phyloP scores from a whole-genome alignment of 202 grass and related monocot species.

The Panicum virgatum region DNA sequence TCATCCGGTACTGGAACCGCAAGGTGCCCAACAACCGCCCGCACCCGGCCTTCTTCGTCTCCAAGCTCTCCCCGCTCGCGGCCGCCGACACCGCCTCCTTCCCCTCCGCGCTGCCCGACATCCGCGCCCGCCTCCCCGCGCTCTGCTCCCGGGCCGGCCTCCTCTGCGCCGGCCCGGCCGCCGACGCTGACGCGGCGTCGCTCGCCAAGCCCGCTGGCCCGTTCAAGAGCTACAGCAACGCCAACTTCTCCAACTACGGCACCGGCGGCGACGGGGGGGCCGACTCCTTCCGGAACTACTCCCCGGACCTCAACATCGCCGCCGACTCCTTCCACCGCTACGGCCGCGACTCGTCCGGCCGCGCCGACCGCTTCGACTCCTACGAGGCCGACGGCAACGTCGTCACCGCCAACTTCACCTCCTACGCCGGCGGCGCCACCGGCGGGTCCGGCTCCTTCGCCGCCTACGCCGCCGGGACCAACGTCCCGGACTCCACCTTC shows the following conservation, averaged over 20 bases:
- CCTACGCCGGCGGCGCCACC: conserved; percentile 62
- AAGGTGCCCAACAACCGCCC: conserved; percentile 84
- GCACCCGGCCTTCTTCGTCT: conserved; percentile 81
- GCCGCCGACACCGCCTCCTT: conserved; percentile 62
- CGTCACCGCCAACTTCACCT: conserved; percentile 75
- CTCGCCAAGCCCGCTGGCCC: background rate
- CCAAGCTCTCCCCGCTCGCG: conserved; percentile 81
- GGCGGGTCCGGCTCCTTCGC: conserved; percentile 58
- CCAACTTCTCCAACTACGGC: conserved; percentile 86
- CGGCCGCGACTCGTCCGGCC: conserved; percentile 36
- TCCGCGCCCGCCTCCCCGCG: conserved; percentile 28
- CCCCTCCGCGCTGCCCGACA: conserved; percentile 34
- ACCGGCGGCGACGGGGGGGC: conserved; percentile 36
- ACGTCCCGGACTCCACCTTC: conserved; percentile 69
- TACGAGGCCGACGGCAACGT: conserved; percentile 78
- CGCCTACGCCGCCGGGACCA: conserved; percentile 55
- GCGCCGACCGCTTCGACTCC: conserved; percentile 52
- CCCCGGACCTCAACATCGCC: conserved; percentile 62
- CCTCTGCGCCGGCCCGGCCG: conserved; percentile 25
- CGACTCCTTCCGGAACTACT: conserved; percentile 58
- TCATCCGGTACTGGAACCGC: conserved; percentile 98
- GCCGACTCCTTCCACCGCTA: conserved; percentile 80
- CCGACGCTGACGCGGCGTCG: background rate
- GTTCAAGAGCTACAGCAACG: conserved; percentile 59
- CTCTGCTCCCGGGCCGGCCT: conserved; percentile 51